Conservation (phyloP, 257 asterid genomes). For the Solanum etuberosum region DNA sequence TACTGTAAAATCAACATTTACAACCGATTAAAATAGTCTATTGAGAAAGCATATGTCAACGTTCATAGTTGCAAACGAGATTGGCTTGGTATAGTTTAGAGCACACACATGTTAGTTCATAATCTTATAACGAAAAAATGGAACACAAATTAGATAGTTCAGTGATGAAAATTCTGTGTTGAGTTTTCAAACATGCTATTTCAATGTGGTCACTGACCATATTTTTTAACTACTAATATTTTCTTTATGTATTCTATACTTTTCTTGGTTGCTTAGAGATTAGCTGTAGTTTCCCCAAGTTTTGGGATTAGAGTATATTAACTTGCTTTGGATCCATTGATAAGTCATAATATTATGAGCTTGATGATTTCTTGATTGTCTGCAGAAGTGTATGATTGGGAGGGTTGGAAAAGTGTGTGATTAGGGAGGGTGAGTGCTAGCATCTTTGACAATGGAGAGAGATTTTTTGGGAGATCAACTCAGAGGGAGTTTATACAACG, state of each 20-base stretch:
- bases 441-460: slow-evolving; percentile 28
- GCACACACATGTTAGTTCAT: not conserved
- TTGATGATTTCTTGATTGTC: slow-evolving; percentile 11
- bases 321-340: slow-evolving; percentile 2
- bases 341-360: not conserved
- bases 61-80: not conserved
- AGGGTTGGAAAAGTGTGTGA: not conserved
- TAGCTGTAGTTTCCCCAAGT: slow-evolving; percentile 16
- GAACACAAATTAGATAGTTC: not conserved
- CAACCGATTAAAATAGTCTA: too few species aligned
- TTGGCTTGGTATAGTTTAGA: not conserved
- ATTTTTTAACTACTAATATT: not conserved
- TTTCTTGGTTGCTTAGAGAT: slow-evolving; percentile 52
- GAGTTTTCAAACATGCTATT: not conserved
- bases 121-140: not conserved
- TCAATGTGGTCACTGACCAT: not conserved
- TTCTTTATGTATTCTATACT: slow-evolving; percentile 50
- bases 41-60: too few species aligned
- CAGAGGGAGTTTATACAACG: slow-evolving; percentile 29
- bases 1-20: too few species aligned
- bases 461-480: slow-evolving; percentile 54
- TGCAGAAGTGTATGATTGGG: slow-evolving; percentile 18
- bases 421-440: slow-evolving; percentile 6
- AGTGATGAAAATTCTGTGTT: not conserved
- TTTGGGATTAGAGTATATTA: slow-evolving; percentile 2